Conservation (phyloP, 106 monocot genomes). For the Cymbidium sinense region DNA sequence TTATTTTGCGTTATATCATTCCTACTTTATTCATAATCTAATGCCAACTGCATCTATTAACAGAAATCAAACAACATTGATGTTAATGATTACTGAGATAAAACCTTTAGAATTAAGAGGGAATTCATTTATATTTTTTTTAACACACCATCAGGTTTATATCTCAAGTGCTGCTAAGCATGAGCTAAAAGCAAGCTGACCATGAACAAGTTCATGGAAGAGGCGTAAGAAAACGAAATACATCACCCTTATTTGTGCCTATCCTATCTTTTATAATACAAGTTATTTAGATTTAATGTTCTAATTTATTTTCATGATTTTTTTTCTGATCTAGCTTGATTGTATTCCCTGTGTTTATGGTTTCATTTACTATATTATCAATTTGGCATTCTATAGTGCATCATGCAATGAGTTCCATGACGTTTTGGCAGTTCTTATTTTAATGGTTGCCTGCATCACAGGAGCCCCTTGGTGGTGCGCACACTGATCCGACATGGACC, state of each 20-base stretch:
- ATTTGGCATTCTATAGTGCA: background rate
- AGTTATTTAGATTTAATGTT: background rate
- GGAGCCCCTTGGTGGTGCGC: conserved; percentile 95
- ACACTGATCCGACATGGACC: conserved; percentile 75
- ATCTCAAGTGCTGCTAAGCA: background rate
- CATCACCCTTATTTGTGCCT: background rate
- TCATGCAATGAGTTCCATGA: background rate
- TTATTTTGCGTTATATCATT: background rate
- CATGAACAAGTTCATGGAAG: background rate
- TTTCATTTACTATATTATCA: background rate
- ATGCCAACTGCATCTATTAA: background rate
- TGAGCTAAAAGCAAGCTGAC: background rate
- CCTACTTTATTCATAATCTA: background rate
- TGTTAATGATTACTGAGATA: background rate
- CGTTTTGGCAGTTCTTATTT: background rate
- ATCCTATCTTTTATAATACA: background rate
- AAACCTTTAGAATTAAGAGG: background rate
- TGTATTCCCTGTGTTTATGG: background rate
- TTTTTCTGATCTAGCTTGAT: background rate
- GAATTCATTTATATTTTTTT: background rate
- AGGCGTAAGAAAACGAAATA: background rate
- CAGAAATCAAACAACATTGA: background rate
- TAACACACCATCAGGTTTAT: background rate
- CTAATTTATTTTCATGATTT: no score
- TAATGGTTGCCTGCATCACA: conserved; percentile 15